Base-by-base conservation (phyloP, 306 rosid species). In the Ochetophila trinervis region DNA sequence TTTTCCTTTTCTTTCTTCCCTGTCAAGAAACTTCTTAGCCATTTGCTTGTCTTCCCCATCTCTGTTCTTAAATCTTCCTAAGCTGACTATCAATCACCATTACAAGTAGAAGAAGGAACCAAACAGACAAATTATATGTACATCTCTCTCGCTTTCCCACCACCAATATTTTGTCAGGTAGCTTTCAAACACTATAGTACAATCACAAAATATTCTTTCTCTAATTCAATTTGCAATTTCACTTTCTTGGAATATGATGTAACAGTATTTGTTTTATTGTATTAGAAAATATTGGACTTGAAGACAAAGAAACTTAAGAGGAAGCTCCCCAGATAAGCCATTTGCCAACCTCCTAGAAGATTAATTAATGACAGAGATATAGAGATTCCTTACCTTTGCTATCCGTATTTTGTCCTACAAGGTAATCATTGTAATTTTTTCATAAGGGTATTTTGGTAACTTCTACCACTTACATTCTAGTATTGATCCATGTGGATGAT, bases 31-130 rank as follows among this genome's bases (percentile, higher is more conserved):
- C 68, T 82, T 69, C 73, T 83, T 5, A 92, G 79, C 98, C 98
- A 92, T 87, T 85, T 89, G 3, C 95, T 66, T 55, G 89, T 74
- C 76, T 84, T 92, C 52, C 98, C 95, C 98, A 92, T 87, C 57
- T 74, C 72, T 70, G 5, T 70, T n/a, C n/a, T n/a, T 81, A 79
- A 70, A 34, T 34, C 60, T 60, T 67, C 62, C 72, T 55, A 65
- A 79, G 73, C 83, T 56, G 40, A 56, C 68, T 71, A 57, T 35
- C 56, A 21, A 63, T 74, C 65, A 13, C 69, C 73, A 69, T 72
- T 71, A 78, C 68, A 70, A 59, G 56, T 70, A 52, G 18, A 58
- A 37, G 56, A 75, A 77, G 84, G 79, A 74, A 80, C 67, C 73
- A 83, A 74, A 80, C 70, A 72, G 81, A 78, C 74, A 66, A 59